Evolutionary conservation across 1,284 basidiomycete species (phyloP), one percentile per base, ranked within the genome.

Genomic region (Puccinia polysora): DNA sequence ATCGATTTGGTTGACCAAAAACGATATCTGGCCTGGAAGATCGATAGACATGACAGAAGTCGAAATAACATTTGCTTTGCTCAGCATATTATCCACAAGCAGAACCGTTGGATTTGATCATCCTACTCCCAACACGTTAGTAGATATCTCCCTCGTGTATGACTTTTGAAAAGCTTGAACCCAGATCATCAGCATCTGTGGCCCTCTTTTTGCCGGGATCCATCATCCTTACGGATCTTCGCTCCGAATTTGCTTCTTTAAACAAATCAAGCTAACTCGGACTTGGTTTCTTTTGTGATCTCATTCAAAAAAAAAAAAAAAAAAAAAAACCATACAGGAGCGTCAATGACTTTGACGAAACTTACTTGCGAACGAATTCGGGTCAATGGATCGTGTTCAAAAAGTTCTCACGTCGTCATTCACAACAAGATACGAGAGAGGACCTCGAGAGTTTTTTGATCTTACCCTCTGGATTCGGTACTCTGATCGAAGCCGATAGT

Each of bases 311-410:
- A 43, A 43, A 43, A 43, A 43, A 8, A 8, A 43, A 18, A 43
- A 8, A 43, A 43, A 43, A 43, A 43, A 18, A 43, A 8, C 8
- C 8, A 50, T 50, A 7, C 58, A 2, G 58, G 58, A 45, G 20
- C 28, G 4, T 30, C 1, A 23, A 45, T 36, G 10, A 49, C 1
- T 49, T 36, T 43, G 49, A 71, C 25, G 69, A 71, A 64, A 47
- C 34, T 34, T 71, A 63, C 25, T 45, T 71, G 30, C 23, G 69
- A n/a, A 71, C 69, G 0, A 30, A 32, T 18, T 63, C 69, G 20
- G 69, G 69, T 15, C 69, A 71, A 71, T 71, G 69, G 69, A 43
- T 71, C 25, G 32, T 64, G 12, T 32, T 30, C 20, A 71, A 71
- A 36, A 62, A 53, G 20, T 38, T 49, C n/a, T 20, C 32, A 0